Conservation (phyloP, 495 filamentous ascomycete genomes). For the Aspergillus ellipticus region DNA sequence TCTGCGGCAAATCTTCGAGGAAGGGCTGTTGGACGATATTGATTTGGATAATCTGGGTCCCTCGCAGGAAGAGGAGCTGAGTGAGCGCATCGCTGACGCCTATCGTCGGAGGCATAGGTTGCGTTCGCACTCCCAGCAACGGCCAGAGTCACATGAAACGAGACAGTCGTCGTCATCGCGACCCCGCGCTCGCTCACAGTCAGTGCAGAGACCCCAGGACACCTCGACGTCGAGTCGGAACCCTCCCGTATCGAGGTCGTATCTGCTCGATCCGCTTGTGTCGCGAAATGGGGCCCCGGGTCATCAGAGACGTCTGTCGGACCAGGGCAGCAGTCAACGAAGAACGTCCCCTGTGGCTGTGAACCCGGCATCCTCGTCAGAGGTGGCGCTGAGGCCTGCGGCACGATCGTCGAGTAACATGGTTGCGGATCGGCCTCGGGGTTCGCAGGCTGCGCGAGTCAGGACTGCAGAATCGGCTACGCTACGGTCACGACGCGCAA, state of each 20-base stretch:
- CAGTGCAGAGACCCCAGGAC: constrained; percentile 23
- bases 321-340: constrained; percentile 37
- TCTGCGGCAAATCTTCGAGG: constrained; percentile 80
- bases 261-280: constrained; percentile 45
- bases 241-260: constrained; percentile 54
- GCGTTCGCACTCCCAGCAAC: constrained; percentile 31
- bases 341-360: constrained; percentile 33
- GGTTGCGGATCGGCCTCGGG: constrained; percentile 32
- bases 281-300: constrained; percentile 27
- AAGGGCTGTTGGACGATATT: constrained; percentile 80
- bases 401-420: constrained; percentile 42
- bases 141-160: constrained; percentile 23
- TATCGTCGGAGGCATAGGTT: constrained; percentile 66
- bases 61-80: constrained; percentile 77
- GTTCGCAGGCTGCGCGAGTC: constrained; percentile 24
- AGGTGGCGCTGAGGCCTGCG: constrained; percentile 35
- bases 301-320: constrained; percentile 51
- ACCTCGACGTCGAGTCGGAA: constrained; percentile 24
- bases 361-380: constrained; percentile 36
- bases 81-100: constrained; percentile 81
- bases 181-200: constrained; percentile 33
- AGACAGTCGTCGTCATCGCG: constrained; percentile 21
- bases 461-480: constrained; percentile 26
- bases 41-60: constrained; percentile 78
- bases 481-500: constrained; percentile 32